Evolutionary conservation across 106 monocot species (phyloP), one percentile per base, ranked within the genome.

Genomic region (Platanthera guangdongensis): DNA sequence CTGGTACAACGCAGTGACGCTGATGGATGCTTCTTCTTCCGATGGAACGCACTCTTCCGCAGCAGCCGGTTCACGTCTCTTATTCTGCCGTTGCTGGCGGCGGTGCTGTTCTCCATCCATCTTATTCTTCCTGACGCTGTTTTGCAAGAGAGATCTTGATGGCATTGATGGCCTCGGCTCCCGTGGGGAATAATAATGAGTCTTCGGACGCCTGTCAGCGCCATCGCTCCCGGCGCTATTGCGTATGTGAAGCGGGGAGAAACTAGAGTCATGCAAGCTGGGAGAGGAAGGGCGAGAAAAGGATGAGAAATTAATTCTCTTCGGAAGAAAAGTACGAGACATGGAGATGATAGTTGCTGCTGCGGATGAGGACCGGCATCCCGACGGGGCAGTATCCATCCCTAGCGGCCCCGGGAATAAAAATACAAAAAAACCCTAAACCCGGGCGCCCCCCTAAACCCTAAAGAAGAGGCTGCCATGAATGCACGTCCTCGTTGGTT

Each of bases 1-100:
- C 84, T 91, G 95, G 85, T 90, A 88, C 64, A 95, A 70, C 50
- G 86, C 76, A 28, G 78, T 75, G 18, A 92, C 86, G 71, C 80
- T 82, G 79, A 90, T 88, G 69, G 90, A 86, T 8, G 90, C 80
- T 67, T 91, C 90, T 74, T 88, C 88, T 47, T 68, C 74, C 5
- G 89, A 85, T 7, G 92, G 89, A 55, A 89, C 74, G 79, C 92
- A 90, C 53, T 51, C 72, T 2, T n/a, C 71, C 15, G 14, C 73
- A 12, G 57, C 72, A 74, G 21, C 21, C 21, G n/a, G 19, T 19
- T 25, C 30, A 10, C 50, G 50, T 50, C 50, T 55, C 9, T 54
- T 12, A 8, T 52, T 60, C n/a, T 21, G 59, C 59, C 59, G 59
- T 60, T 60, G 59, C 59, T 60, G 59, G 59, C 19, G 59, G 59